Evolutionary conservation across 371 early-diverging fungal genomes (phyloP).

Genomic region (Zychaea mexicana): DNA sequence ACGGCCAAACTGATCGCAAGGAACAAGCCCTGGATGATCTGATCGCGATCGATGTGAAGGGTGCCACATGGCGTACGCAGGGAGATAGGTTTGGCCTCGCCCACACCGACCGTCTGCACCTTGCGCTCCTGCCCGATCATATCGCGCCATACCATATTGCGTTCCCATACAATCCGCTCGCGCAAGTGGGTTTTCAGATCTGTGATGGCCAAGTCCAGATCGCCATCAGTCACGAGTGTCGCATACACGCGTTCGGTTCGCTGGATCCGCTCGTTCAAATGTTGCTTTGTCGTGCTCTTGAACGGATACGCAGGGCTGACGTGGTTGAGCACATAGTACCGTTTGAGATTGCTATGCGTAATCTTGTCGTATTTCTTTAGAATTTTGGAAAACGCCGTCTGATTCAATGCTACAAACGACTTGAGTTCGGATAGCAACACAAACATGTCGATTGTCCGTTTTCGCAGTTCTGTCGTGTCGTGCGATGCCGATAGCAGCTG

Average conservation of each 20-base stretch:
- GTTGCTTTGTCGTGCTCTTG: conserved; percentile 52
- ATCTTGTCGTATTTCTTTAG: conserved; percentile 97
- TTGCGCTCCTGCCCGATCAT: conserved; percentile 92
- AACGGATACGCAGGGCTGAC: conserved; percentile 72
- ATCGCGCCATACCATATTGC: conserved; percentile 97
- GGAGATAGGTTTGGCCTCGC: conserved; percentile 39
- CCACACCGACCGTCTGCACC: conserved; percentile 67
- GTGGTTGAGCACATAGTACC: conserved; percentile 43
- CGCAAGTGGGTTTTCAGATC: conserved; percentile 83
- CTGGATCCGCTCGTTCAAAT: conserved; percentile 65
- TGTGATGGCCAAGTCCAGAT: conserved; percentile 62
- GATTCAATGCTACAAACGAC: conserved; percentile 90
- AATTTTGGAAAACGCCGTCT: conserved; percentile 95
- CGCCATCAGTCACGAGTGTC: conserved; percentile 48
- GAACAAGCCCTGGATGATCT: conserved; percentile 37
- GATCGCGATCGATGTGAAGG: conserved; percentile 38
- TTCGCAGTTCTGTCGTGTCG: conserved; percentile 33
- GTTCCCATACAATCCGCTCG: conserved; percentile 93
- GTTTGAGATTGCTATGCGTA: conserved; percentile 63
- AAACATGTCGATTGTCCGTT: conserved; percentile 66
- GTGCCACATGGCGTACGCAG: conserved; percentile 52
- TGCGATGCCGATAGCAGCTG: conserved; percentile 11
- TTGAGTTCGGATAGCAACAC: conserved; percentile 84
- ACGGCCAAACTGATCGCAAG: conserved; percentile 51
- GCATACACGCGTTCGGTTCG: conserved; percentile 63